A percentile compares a stretch with the other conserved stretches of the same genome.
These are phyloP conservation scores for Escovopsis sp. DNA, from an alignment of 2,329 filamentous ascomycete species.

Conservation along the genomic window DNA sequence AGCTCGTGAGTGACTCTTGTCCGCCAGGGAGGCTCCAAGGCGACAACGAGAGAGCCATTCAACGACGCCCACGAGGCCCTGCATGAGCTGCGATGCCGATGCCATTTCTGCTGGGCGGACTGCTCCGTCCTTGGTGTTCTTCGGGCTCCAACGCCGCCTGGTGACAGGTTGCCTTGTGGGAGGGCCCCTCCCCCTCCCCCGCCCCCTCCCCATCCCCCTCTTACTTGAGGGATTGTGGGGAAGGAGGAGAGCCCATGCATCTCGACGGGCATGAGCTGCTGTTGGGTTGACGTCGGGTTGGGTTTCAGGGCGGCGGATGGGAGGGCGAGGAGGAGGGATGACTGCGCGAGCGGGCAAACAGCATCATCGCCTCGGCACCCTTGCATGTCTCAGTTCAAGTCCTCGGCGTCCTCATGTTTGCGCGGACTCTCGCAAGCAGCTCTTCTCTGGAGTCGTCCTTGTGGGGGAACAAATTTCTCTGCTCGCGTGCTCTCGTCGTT, in stretches of 20 bases:
- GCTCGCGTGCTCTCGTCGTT: no score
- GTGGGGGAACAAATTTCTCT: slow-evolving; percentile 34
- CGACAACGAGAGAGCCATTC: background rate
- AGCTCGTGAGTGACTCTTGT: background rate
- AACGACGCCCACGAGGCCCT: background rate
- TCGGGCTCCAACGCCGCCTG: background rate
- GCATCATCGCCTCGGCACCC: background rate
- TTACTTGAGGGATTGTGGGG: background rate
- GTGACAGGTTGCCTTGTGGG: no score
- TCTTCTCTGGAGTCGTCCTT: slow-evolving; percentile 29
- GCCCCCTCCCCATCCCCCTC: background rate
- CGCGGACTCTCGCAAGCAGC: slow-evolving; percentile 29
- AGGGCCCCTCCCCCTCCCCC: no score
- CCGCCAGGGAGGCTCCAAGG: background rate
- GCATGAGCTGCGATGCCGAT: background rate
- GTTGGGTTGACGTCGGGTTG: background rate
- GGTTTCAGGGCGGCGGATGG: background rate
- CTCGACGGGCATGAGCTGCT: background rate
- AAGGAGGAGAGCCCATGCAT: background rate
- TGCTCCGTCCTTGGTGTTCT: background rate
- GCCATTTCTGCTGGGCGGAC: background rate
- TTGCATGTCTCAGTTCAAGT: slow-evolving; percentile 6
- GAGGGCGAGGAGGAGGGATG: background rate
- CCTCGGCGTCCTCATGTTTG: slow-evolving; percentile 31
- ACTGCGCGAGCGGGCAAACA: background rate